phyloP scores from a whole-genome alignment of 192 early-diverging fungal genomes.

The Podila verticillata region DNA sequence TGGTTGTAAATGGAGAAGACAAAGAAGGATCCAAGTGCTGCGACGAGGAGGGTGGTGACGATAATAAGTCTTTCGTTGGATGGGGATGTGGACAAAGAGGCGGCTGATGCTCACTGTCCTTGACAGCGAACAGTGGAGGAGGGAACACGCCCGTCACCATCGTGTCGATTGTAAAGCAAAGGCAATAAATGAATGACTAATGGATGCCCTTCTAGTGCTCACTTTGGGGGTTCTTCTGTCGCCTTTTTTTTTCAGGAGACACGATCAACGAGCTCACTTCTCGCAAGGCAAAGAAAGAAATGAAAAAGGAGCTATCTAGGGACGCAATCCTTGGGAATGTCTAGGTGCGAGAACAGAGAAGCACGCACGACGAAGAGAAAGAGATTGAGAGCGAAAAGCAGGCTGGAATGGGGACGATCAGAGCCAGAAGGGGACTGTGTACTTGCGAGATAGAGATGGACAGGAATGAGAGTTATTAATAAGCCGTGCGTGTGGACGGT shows the following conservation, averaged over 20 bases:
- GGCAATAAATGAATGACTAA: too few relatives aligned
- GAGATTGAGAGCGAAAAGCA: slow-evolving; percentile 5
- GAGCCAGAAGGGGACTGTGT: background rate
- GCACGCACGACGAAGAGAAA: background rate
- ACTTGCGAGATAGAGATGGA: slow-evolving; percentile 1
- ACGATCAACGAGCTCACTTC: background rate
- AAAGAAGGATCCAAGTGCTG: background rate
- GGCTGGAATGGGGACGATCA: background rate
- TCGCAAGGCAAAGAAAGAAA: background rate
- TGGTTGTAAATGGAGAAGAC: background rate
- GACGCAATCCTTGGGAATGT: background rate
- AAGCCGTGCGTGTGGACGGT: slow-evolving; percentile 11
- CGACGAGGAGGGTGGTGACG: background rate
- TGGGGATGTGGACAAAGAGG: background rate
- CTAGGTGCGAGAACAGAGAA: background rate
- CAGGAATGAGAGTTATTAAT: slow-evolving; percentile 14
- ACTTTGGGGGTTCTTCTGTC: too few relatives aligned
- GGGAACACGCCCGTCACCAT: slow-evolving; percentile 21
- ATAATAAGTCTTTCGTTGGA: background rate
- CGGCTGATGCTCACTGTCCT: background rate
- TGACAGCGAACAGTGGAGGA: slow-evolving; percentile 22
- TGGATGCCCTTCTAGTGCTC: too few relatives aligned
- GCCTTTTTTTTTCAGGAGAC: background rate
- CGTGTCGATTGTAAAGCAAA: background rate
- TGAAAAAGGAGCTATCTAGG: background rate